Percentiles rank a stretch among this genome's conserved stretches.
Conservation (phyloP, 2,329 filamentous ascomycete species). For the Rhinocladiella similis region DNA sequence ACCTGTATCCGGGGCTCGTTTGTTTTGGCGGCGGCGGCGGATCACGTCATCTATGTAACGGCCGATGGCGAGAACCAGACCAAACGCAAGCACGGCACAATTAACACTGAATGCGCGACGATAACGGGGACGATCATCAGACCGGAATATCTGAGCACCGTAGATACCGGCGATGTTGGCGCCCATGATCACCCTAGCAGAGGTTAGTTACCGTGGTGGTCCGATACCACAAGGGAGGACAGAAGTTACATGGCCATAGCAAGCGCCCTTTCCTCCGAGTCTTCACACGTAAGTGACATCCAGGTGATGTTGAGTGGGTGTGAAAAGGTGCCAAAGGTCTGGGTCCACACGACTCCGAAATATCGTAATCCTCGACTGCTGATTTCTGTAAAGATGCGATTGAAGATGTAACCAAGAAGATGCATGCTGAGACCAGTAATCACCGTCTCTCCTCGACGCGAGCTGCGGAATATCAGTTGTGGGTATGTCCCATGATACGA, state of each 20-base stretch:
- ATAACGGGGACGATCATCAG: conserved; percentile 54
- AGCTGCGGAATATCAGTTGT: neutral
- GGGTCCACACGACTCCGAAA: conserved; percentile 59
- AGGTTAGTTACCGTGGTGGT: too few species aligned
- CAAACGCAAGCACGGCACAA: conserved; percentile 47
- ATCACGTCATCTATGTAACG: conserved; percentile 47
- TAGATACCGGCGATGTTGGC: conserved; percentile 64
- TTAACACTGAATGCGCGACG: conserved; percentile 52
- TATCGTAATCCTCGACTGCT: conserved; percentile 46
- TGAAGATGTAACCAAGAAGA: conserved; percentile 55
- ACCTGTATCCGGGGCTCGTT: conserved; percentile 18
- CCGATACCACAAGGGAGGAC: conserved; percentile 2
- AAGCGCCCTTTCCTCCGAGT: conserved; percentile 59
- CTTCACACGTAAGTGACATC: conserved; percentile 57
- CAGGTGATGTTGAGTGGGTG: conserved; percentile 62
- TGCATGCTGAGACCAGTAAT: conserved; percentile 51
- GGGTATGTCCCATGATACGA: neutral
- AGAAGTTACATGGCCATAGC: conserved; percentile 57
- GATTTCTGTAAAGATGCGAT: conserved; percentile 53
- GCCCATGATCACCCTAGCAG: conserved; percentile 57
- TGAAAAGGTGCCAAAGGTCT: conserved; percentile 48
- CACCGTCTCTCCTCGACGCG: conserved; percentile 55
- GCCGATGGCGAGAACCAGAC: conserved; percentile 42
- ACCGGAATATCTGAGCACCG: conserved; percentile 60
- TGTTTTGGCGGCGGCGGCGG: conserved; percentile 22